Evolutionary conservation across 805 yeast genomes (phyloP).

Genomic region (Wickerhamiella galacta): DNA sequence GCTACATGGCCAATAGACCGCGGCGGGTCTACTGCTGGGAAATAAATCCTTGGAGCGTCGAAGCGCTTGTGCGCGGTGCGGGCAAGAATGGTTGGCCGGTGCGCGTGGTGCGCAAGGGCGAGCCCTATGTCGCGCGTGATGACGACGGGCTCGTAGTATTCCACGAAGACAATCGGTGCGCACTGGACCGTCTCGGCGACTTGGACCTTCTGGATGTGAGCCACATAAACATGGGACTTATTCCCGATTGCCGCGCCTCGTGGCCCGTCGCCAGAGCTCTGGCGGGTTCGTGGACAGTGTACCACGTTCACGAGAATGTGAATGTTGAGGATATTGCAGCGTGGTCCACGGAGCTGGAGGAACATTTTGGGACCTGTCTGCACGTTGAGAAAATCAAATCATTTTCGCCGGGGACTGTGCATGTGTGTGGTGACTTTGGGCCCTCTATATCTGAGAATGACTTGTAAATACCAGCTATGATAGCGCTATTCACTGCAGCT

Average conservation of each 20-base stretch:
- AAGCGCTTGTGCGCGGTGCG: slow-evolving; percentile 49
- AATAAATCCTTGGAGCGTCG: slow-evolving; percentile 67
- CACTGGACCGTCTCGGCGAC: slow-evolving; percentile 25
- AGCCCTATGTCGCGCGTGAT: slow-evolving; percentile 17
- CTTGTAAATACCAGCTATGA: too few species aligned
- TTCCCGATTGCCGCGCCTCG: slow-evolving; percentile 52
- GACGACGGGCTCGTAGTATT: slow-evolving; percentile 33
- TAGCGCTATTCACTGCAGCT: too few species aligned
- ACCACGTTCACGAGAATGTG: slow-evolving; percentile 66
- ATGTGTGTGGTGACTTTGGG: slow-evolving; percentile 38
- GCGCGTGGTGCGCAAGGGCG: slow-evolving; percentile 22
- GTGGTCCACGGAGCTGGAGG: slow-evolving; percentile 17
- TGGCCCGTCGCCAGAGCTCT: slow-evolving; percentile 34
- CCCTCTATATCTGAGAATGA: too few species aligned
- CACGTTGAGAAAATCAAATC: slow-evolving; percentile 59
- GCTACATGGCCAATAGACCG: slow-evolving; percentile 44
- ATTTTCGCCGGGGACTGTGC: slow-evolving; percentile 80
- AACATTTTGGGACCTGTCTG: slow-evolving; percentile 14
- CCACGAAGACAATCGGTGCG: slow-evolving; percentile 43
- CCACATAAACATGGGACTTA: slow-evolving; percentile 62
- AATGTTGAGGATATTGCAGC: slow-evolving; percentile 26
- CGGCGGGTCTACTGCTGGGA: slow-evolving; percentile 57
- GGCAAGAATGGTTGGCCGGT: slow-evolving; percentile 27
- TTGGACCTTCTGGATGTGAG: slow-evolving; percentile 20
- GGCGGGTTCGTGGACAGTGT: slow-evolving; percentile 7